These are phyloP conservation scores for Helotiales sp. DNA, from an alignment of 2,329 filamentous ascomycete genomes.

Conservation along the genomic window DNA sequence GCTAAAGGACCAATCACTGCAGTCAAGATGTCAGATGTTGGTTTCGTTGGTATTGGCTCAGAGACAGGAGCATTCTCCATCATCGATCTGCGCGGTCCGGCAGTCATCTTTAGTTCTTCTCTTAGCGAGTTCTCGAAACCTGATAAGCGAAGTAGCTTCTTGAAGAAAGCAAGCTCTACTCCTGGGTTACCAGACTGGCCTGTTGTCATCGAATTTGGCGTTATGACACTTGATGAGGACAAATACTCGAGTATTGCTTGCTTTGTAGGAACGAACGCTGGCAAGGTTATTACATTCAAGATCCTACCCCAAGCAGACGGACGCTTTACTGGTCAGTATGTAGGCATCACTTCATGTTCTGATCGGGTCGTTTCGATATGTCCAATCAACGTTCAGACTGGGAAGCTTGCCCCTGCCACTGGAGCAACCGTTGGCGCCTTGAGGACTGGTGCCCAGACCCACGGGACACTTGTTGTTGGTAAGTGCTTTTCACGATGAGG, in stretches of 20 bases:
- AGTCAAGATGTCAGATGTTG: conserved; percentile 84
- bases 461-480: conserved; percentile 79
- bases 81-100: conserved; percentile 84
- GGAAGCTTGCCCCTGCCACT: conserved; percentile 73
- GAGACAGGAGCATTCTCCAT: conserved; percentile 79
- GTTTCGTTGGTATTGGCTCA: conserved; percentile 86
- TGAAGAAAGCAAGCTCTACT: conserved; percentile 54
- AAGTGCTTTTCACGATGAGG: conserved; percentile 33
- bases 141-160: conserved; percentile 75
- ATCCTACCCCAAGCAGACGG: conserved; percentile 71
- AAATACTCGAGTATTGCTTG: conserved; percentile 92
- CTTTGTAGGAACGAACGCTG: conserved; percentile 85
- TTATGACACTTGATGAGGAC: conserved; percentile 91
- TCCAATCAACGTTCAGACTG: conserved; percentile 78
- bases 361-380: conserved; percentile 73
- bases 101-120: conserved; percentile 75
- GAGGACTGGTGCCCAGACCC: conserved; percentile 70
- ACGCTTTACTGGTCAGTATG: conserved; percentile 71
- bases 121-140: conserved; percentile 72
- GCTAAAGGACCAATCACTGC: conserved; percentile 79
- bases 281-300: conserved; percentile 87
- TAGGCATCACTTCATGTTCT: conserved; percentile 66
- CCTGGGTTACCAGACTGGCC: conserved; percentile 66
- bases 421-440: conserved; percentile 75
- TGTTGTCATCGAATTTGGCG: conserved; percentile 83